Conservation (phyloP, 2,329 filamentous ascomycete genomes). For the Pseudocercospora crystallina region DNA sequence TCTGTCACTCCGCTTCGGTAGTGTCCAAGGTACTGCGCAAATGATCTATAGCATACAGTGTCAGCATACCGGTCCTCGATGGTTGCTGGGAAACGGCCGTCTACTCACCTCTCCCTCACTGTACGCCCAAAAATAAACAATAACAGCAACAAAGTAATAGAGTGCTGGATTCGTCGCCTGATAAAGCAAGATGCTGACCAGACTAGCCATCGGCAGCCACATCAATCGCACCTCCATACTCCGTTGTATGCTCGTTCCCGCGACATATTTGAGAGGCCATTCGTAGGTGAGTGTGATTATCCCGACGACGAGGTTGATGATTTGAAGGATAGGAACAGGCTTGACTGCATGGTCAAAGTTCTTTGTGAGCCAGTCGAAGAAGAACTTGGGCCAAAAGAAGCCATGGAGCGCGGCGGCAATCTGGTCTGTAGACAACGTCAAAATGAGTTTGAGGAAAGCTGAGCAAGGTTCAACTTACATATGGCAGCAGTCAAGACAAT, state of each 20-base stretch:
- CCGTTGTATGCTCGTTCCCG: constrained; percentile 75
- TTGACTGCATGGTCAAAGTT: constrained; percentile 83
- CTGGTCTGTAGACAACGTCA: constrained; percentile 65
- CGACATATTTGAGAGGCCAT: constrained; percentile 79
- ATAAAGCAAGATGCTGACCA: constrained; percentile 77
- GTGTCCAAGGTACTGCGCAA: constrained; percentile 51
- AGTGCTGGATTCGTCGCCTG: constrained; percentile 89
- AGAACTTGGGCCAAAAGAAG: constrained; percentile 98
- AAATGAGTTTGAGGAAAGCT: background rate
- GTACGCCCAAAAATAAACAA: constrained; percentile 94
- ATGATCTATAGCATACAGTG: constrained; percentile 39
- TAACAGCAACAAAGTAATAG: constrained; percentile 85
- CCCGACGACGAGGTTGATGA: constrained; percentile 82
- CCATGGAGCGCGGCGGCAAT: constrained; percentile 76
- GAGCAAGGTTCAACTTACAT: constrained; percentile 53
- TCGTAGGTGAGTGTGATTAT: constrained; percentile 80
- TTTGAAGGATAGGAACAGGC: constrained; percentile 84
- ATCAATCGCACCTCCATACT: constrained; percentile 85
- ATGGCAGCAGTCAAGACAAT: constrained; percentile 82
- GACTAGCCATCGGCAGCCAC: constrained; percentile 73
- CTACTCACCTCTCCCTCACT: constrained; percentile 86
- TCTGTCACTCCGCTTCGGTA: constrained; percentile 44
- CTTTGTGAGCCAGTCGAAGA: constrained; percentile 94
- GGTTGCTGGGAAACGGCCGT: background rate
- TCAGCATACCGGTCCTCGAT: background rate